phyloP scores from a whole-genome alignment of 2,329 filamentous ascomycete species.

The Dactylellina haptotyla region DNA sequence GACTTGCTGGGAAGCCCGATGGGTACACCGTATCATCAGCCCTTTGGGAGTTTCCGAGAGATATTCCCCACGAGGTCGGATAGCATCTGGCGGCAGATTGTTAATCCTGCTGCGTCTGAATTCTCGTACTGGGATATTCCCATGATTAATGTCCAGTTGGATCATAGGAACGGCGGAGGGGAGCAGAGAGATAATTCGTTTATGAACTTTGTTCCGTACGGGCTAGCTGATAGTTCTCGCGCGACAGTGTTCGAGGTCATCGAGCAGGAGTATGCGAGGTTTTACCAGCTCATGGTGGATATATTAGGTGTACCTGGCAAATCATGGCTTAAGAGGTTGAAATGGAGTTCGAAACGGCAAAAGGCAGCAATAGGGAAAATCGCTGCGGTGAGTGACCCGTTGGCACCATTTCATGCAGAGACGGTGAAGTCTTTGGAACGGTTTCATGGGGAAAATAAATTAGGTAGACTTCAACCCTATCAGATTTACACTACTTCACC shows the following conservation, averaged over 20 bases:
- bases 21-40: conserved; percentile 41
- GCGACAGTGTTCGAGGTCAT: conserved; percentile 43
- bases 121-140: conserved; percentile 46
- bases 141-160: conserved; percentile 52
- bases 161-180: conserved; percentile 29
- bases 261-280: conserved; percentile 41
- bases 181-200: conserved; percentile 16
- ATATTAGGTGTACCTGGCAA: conserved; percentile 36
- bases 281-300: conserved; percentile 41
- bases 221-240: conserved; percentile 18
- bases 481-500: conserved; percentile 42
- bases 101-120: conserved; percentile 17
- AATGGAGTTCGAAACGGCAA: conserved; percentile 37
- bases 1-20: conserved; percentile 29
- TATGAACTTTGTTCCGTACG: conserved; percentile 42
- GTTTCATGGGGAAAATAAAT: not conserved
- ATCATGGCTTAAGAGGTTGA: conserved; percentile 21
- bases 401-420: conserved; percentile 5
- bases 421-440: conserved; percentile 8
- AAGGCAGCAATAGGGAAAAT: conserved; percentile 16
- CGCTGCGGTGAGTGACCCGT: conserved; percentile 1
- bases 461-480: conserved; percentile 13
- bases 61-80: conserved; percentile 43
- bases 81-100: conserved; percentile 39
- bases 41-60: conserved; percentile 50